Evolutionary conservation across 169 alveolate species (phyloP).

Genomic region (Plasmodium fragile): DNA sequence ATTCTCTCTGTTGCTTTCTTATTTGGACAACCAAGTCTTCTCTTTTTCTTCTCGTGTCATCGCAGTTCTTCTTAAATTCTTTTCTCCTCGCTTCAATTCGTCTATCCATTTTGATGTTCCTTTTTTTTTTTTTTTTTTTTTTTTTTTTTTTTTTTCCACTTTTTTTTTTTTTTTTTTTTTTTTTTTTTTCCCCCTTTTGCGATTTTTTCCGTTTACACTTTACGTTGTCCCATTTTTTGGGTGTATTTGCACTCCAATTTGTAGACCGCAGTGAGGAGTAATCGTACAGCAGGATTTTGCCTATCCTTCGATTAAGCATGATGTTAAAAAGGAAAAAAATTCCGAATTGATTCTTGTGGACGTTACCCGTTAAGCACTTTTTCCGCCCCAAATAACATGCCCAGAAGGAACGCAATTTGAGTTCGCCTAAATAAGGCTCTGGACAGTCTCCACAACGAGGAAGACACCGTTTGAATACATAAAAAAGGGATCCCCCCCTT

Average conservation of each 20-base stretch:
- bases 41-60: slow-evolving; percentile 92
- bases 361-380: neutral
- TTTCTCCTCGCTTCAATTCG: slow-evolving; percentile 78
- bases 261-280: neutral
- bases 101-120: slow-evolving; percentile 55
- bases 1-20: slow-evolving; percentile 92
- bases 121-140: neutral
- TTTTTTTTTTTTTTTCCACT: too few species aligned
- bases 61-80: slow-evolving; percentile 90
- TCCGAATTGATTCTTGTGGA: neutral
- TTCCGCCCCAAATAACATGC: neutral
- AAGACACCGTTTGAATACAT: neutral
- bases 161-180: too few species aligned
- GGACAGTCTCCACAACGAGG: neutral
- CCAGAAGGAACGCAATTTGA: neutral
- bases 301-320: neutral
- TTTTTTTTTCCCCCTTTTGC: neutral
- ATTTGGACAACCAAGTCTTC: slow-evolving; percentile 93
- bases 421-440: neutral
- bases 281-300: neutral
- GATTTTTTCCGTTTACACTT: neutral
- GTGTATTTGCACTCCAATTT: neutral
- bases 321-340: neutral
- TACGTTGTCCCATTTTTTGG: neutral
- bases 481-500: neutral